Base-by-base conservation (phyloP, 1,284 basidiomycete genomes). In the Singerocomus inundabilis region DNA sequence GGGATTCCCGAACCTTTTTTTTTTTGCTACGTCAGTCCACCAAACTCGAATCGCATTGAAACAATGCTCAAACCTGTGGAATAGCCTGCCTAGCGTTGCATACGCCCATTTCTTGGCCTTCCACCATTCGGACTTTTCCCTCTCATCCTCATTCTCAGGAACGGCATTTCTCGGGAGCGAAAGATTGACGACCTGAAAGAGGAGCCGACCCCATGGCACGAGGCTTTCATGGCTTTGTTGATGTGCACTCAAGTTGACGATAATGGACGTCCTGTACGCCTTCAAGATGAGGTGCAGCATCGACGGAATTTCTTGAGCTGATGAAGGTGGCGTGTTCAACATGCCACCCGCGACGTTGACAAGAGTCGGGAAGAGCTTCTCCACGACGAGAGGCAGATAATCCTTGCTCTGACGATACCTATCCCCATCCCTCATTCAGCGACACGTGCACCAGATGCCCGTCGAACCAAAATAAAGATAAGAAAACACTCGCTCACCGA, bases 101-200 rank as follows among this genome's bases (percentile, higher is more conserved):
- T 85, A 92, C 1, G 91, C 87, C 91, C 91, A 93, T 64, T 94
- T 94, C 71, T 93, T 94, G 6, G 85, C 80, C 62, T 86, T 88
- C 85, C 88, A 91, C 91, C 91, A 94, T 57, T 90, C 86, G 48
- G 75, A 81, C 44, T 75, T 74, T 68, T 93, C 89, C 34, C 86
- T 74, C 29, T 88, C 86, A 5, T 91, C 87, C 53, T 82, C 77
- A 52, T 88, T 81, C 28, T 79, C 79, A 1, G 88, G 85, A 0
- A 91, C 79, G 18, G 73, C 80, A 2, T 82, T 80, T 42, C 73
- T 69, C 0, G 88, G 85, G 32, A 93, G 71, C 48, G 78, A 74
- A 30, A 91, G 70, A 57, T 86, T 84, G 31, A 93, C 77, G 15
- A 92, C 77, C 44, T 79, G 75, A 68, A 93, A 91, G 32, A 93